Evolutionary conservation across 2,329 filamentous ascomycete genomes (phyloP), one percentile per base, ranked within the genome.

Genomic region (Ophiostoma novo-ulmi): DNA sequence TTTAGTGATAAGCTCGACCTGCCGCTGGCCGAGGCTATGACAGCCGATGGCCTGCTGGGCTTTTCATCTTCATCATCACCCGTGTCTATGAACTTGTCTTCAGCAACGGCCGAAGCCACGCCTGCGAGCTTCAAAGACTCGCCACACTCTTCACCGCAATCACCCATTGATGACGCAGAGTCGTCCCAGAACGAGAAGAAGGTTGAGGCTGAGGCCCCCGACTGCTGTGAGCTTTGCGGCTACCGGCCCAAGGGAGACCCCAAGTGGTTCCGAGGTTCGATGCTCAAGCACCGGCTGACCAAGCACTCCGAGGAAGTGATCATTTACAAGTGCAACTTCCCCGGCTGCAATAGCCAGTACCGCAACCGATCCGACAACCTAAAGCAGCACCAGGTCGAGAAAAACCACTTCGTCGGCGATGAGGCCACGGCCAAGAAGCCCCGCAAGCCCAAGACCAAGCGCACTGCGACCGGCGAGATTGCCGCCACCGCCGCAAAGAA

Each of bases 181-280:
- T n/a, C 1, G 17, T 20, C 31, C 22, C 39, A 22, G 66, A 11
- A 74, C 35, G 26, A 20, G 65, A 10, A 73, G 68, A 74, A 71
- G 61, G 69, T 66, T 8, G 69, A 71, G 20, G 72, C 76, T 71
- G 83, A 84, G 71, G 80, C 83, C 0, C 76, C 81, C 66, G 80
- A 80, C 68, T 80, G 80, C 73, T 87, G 85, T 74, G 81, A 83
- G 31, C 78, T 85, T 22, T 87, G 85, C 72, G 84, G 82, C 2
- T 87, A 87, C 77, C 80, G 83, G 11, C 85, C 85, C 1, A 85
- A 84, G 73, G 85, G 85, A 4, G 81, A 85, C 67, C 84, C 85
- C n/a, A 81, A 83, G 71, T 87, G 85, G 85, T 87, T 87, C 75
- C 82, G 82, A 64, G 85, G 85, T 6, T 86, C 83, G 75, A 85